phyloP scores from a whole-genome alignment of 305 asterid genomes.

The Andrographis paniculata region DNA sequence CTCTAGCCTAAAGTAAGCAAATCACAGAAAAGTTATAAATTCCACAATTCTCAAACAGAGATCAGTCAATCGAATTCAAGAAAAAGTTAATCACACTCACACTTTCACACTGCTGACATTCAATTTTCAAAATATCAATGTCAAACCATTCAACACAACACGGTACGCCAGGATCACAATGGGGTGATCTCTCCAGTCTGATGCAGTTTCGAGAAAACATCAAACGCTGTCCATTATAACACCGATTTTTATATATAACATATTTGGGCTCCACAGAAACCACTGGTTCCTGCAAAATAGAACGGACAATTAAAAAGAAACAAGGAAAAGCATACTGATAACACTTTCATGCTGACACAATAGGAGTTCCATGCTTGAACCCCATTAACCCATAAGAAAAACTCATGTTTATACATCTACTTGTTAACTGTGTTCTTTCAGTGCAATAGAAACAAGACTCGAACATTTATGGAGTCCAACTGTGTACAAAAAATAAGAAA shows the following conservation, averaged over 20 bases:
- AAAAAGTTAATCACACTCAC: slow-evolving; percentile 38
- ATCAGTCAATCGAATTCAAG: slow-evolving; percentile 14
- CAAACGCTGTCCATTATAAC: neutral
- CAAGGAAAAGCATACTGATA: neutral
- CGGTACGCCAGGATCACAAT: neutral
- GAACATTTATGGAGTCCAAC: no score
- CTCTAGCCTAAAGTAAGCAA: slow-evolving; percentile 37
- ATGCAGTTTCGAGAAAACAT: neutral
- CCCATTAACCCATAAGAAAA: no score
- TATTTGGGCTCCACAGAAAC: neutral
- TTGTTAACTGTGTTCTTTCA: no score
- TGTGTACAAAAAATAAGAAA: no score
- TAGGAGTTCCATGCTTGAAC: no score
- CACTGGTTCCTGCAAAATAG: neutral
- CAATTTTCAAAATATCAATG: neutral
- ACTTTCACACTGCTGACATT: slow-evolving; percentile 14
- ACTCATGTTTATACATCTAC: no score
- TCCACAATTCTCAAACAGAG: slow-evolving; percentile 6
- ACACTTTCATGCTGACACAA: neutral
- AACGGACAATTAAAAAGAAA: neutral
- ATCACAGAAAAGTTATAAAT: slow-evolving; percentile 10
- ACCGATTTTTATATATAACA: neutral
- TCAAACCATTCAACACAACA: neutral
- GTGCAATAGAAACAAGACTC: no score
- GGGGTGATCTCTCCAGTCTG: neutral